Conservation (phyloP, 2,329 filamentous ascomycete genomes). For the Xylariaceae sp. region DNA sequence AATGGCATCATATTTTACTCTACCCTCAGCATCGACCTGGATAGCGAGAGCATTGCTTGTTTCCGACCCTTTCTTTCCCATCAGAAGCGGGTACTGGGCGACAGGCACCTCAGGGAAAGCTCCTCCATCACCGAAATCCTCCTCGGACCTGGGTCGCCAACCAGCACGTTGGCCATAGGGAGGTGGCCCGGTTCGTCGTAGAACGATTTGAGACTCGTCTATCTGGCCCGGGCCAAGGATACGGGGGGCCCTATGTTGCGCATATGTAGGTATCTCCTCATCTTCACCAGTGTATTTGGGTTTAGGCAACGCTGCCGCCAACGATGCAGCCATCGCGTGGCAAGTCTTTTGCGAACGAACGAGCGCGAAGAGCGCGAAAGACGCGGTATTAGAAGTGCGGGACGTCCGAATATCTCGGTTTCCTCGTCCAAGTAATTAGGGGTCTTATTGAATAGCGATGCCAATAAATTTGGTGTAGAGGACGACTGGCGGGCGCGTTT, state of each 20-base stretch:
- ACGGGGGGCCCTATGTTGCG: slow-evolving; percentile 72
- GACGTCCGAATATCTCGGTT: neutral
- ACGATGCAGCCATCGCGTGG: slow-evolving; percentile 58
- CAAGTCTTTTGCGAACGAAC: slow-evolving; percentile 1
- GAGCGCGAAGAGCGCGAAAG: slow-evolving; percentile 3
- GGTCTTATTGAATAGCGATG: neutral
- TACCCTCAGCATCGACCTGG: slow-evolving; percentile 84
- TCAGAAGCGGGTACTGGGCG: slow-evolving; percentile 91
- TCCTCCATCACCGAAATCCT: slow-evolving; percentile 94
- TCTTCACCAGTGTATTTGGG: slow-evolving; percentile 88
- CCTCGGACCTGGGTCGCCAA: slow-evolving; percentile 83
- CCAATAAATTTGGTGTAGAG: neutral
- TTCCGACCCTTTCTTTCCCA: slow-evolving; percentile 72
- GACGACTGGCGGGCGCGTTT: slow-evolving; percentile 1
- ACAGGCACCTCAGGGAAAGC: slow-evolving; percentile 92
- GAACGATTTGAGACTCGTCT: slow-evolving; percentile 78
- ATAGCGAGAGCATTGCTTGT: slow-evolving; percentile 85
- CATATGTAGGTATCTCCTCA: slow-evolving; percentile 67
- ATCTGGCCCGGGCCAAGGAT: slow-evolving; percentile 74
- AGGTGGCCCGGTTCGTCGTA: slow-evolving; percentile 76
- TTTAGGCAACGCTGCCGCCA: slow-evolving; percentile 77
- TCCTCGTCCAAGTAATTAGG: neutral
- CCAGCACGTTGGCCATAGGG: slow-evolving; percentile 79
- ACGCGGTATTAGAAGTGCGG: neutral
- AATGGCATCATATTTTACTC: slow-evolving; percentile 95